phyloP scores from a whole-genome alignment of 106 monocot genomes.

The Apostasia shenzhenica region DNA sequence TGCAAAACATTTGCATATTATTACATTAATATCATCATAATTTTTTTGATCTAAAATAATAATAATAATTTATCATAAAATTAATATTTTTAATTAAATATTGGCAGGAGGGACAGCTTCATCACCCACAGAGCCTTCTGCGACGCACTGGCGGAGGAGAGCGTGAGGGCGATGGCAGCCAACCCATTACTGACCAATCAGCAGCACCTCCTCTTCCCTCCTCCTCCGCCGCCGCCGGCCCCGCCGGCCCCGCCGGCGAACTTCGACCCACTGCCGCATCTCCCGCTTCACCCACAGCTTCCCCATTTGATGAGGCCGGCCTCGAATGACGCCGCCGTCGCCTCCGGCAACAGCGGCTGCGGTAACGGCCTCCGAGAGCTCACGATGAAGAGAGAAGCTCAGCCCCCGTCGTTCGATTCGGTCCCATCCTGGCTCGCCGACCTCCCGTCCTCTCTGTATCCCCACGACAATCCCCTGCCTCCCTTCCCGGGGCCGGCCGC shows the following conservation, averaged over 20 bases:
- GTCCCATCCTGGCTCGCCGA: slow-evolving; percentile 19
- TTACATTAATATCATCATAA: too few relatives aligned
- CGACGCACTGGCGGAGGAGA: slow-evolving; percentile 71
- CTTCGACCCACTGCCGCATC: slow-evolving; percentile 2
- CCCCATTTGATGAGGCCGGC: slow-evolving; percentile 5
- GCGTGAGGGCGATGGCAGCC: slow-evolving; percentile 17
- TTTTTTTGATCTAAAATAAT: too few relatives aligned
- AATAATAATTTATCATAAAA: too few relatives aligned
- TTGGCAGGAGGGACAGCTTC: slow-evolving; percentile 77
- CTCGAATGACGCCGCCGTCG: not conserved
- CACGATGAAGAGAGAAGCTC: slow-evolving; percentile 15
- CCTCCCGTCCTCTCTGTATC: slow-evolving; percentile 6
- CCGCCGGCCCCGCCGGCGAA: slow-evolving; percentile 8
- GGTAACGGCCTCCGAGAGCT: not conserved
- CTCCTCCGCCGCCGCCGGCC: slow-evolving; percentile 3
- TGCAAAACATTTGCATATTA: too few relatives aligned
- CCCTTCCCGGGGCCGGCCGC: not conserved
- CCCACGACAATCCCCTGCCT: not conserved
- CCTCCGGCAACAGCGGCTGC: slow-evolving; percentile 1
- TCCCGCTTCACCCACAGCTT: not conserved
- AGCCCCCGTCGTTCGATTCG: slow-evolving; percentile 11
- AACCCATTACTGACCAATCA: slow-evolving; percentile 3
- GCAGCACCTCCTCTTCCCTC: not conserved
- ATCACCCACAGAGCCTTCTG: slow-evolving; percentile 82
- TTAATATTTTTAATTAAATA: not conserved